phyloP scores from a whole-genome alignment of 345 rosid genomes.

The Lepidium aucheri region DNA sequence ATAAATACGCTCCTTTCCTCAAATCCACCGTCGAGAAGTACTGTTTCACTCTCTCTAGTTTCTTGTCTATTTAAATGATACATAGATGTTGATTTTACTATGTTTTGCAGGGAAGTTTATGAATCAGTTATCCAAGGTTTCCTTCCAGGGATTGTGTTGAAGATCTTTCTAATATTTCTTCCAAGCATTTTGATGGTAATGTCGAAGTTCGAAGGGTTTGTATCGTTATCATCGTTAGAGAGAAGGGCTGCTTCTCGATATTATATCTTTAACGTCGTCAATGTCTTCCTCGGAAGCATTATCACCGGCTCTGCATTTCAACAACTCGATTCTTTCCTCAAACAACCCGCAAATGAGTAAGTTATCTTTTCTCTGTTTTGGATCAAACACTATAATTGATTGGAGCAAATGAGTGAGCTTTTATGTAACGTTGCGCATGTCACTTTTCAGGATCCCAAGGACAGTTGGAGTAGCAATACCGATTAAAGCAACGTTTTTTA shows the following conservation, averaged over 20 bases:
- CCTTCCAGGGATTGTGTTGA: constrained; percentile 79
- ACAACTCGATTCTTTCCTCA: constrained; percentile 58
- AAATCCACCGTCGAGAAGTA: constrained; percentile 45
- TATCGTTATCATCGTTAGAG: constrained; percentile 66
- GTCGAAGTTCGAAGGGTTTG: constrained; percentile 93
- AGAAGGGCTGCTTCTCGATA: constrained; percentile 84
- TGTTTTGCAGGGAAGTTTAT: constrained; percentile 41
- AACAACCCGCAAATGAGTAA: constrained; percentile 67
- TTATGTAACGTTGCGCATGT: background rate
- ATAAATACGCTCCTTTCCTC: constrained; percentile 61
- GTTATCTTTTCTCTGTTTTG: background rate
- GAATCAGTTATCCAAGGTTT: constrained; percentile 79
- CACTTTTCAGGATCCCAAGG: constrained; percentile 52
- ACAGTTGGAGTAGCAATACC: constrained; percentile 89
- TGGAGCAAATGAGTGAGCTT: background rate
- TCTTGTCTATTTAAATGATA: background rate
- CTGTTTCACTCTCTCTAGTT: background rate
- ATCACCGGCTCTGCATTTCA: constrained; percentile 71
- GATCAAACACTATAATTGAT: background rate
- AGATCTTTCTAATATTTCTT: constrained; percentile 88
- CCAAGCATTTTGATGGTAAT: constrained; percentile 89
- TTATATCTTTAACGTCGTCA: constrained; percentile 68
- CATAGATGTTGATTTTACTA: background rate
- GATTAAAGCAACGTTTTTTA: constrained; percentile 82
- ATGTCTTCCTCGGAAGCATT: constrained; percentile 75